Conservation (phyloP, 345 rosid species). For the Balakata baccata region DNA sequence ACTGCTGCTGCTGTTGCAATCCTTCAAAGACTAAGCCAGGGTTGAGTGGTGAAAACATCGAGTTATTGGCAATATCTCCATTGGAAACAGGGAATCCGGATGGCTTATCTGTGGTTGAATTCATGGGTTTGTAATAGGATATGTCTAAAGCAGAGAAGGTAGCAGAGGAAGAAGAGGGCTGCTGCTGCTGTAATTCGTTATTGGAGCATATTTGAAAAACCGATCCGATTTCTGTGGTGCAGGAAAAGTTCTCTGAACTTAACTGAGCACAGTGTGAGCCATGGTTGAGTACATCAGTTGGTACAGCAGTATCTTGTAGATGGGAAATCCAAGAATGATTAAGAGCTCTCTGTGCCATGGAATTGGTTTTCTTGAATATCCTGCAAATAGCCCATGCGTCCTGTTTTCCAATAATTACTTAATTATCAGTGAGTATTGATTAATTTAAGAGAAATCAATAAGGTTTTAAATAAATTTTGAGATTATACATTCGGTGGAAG, state of each 20-base stretch:
- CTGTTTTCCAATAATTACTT: slow-evolving; percentile 28
- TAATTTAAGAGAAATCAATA: too few relatives aligned
- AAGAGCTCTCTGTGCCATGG: slow-evolving; percentile 65
- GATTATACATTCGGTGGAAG: slow-evolving; percentile 57
- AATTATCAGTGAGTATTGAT: too few relatives aligned
- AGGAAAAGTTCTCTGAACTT: slow-evolving; percentile 46
- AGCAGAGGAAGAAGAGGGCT: slow-evolving; percentile 27
- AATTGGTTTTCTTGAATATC: slow-evolving; percentile 82
- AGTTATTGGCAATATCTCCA: slow-evolving; percentile 14
- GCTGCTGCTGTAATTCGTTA: slow-evolving; percentile 19
- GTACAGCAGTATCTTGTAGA: slow-evolving; percentile 30
- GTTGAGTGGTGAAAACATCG: slow-evolving; percentile 38
- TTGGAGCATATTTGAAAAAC: slow-evolving; percentile 30
- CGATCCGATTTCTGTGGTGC: slow-evolving; percentile 47
- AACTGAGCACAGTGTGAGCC: slow-evolving; percentile 32
- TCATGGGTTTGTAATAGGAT: slow-evolving; percentile 27
- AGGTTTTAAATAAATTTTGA: neutral
- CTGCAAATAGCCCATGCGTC: slow-evolving; percentile 98
- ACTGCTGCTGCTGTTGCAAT: neutral
- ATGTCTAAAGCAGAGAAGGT: slow-evolving; percentile 32
- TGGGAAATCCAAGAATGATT: slow-evolving; percentile 52
- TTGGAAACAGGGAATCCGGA: slow-evolving; percentile 21
- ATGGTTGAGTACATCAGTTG: slow-evolving; percentile 30
- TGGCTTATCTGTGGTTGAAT: slow-evolving; percentile 27
- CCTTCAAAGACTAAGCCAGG: too few relatives aligned